Evolutionary conservation across 2,329 filamentous ascomycete genomes (phyloP), one percentile per base, ranked within the genome.

Genomic region (Venturia carpophila): DNA sequence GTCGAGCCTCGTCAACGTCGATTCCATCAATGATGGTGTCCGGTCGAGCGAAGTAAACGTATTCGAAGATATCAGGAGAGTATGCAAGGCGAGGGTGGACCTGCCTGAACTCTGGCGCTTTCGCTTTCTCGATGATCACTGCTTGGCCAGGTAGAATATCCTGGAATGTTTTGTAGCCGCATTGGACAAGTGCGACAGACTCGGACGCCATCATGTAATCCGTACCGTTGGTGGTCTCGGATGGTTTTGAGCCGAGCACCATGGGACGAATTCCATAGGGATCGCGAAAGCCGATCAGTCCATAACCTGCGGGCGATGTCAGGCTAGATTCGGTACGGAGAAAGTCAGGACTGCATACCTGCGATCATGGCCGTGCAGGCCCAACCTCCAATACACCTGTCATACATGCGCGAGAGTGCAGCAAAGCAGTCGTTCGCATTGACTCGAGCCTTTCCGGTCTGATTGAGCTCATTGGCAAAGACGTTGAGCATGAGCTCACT

Each of bases 191-290:
- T 10, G 91, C 92, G 62, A 96, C 87, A 10, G 89, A 93, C 76
- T 96, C 92, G 0, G 91, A 96, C 0, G 91, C 91, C 80, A 96
- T 85, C 83, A 96, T 91, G 79, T 95, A 96, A 76, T 96, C 92
- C 67, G 77, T 87, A 6, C 85, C 86, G 5, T 83, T 80, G 43
- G 84, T 81, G 47, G 85, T 88, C 17, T 80, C 76, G 1, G 89
- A 91, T 1, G 85, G 82, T 64, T 91, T 84, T 61, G 86, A 89
- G 52, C 92, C 92, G 11, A 96, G 78, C 60, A 90, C 84, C 68
- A 96, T 84, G 2, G 92, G 92, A 15, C 92, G 89, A 72, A 95
- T 95, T 68, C 90, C 91, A 71, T 91, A 85, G 6, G 86, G 79
- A 73, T 95, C 91, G 68, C 90, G 82, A 79, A 93, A 93, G 58